Base-by-base conservation (phyloP, 2,329 filamentous ascomycete genomes). In the Chaetothyriales sp. region DNA sequence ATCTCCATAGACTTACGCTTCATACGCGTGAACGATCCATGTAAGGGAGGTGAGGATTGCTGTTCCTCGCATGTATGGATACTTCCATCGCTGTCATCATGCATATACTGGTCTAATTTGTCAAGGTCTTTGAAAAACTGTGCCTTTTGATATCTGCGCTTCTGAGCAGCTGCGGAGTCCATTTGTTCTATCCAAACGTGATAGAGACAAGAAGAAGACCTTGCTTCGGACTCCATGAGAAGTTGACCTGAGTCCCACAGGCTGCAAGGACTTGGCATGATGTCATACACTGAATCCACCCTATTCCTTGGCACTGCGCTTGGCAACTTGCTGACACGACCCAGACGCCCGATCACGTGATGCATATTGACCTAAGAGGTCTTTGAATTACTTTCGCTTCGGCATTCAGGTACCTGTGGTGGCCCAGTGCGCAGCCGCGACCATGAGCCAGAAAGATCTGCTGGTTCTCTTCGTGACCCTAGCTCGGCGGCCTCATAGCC, bases 31-130 rank as follows among this genome's bases (percentile, higher is more conserved):
- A 15, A 39, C 12, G 32, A 15, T 39, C 15, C 32, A 15, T 15
- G 32, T 39, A 39, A 15, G 32, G 32, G 10, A 39, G 15, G 10
- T 15, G 32, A 39, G 15, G 32, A 12, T 39, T 39, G 32, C 32
- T 39, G 32, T 39, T 15, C 32, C 32, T 39, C 32, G 32, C 10
- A 15, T 15, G 32, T 15, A 39, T 39, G 32, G 32, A 39, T 15
- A 39, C 10, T 39, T 9, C 54, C 59, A 59, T 57, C 44, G 54
- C 54, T 48, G 19, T 53, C 50, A 20, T 63, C 55, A 10, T 59
- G 49, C 5, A 58, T 59, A 43, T 60, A 53, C 26, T 63, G 57
- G 15, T 62, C 59, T 7, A 60, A 46, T 2, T 44, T 49, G 43
- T 57, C 51, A 26, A 60, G 39, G 12, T 55, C 49, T 18, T 49